phyloP scores from a whole-genome alignment of 441 rosid genomes.

The Pelargonium fulgidum region DNA sequence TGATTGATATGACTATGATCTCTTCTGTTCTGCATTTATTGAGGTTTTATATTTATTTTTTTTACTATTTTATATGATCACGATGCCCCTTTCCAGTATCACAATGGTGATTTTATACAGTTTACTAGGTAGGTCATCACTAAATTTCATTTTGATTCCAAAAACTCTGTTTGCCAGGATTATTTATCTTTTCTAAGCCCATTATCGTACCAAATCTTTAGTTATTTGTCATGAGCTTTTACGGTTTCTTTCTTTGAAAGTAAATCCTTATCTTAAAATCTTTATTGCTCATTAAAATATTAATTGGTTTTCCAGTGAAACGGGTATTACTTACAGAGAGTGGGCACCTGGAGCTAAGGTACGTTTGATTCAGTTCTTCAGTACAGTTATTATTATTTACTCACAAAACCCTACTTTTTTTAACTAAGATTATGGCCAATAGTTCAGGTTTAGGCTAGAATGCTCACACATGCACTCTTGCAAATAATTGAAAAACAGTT shows the following conservation, averaged over 20 bases:
- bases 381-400: background rate
- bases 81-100: background rate
- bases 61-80: too few species aligned
- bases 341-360: conserved; percentile 99
- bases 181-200: background rate
- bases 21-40: background rate
- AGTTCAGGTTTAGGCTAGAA: conserved; percentile 15
- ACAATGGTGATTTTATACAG: background rate
- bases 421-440: background rate
- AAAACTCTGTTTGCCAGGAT: background rate
- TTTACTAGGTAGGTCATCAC: background rate
- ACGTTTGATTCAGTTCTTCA: conserved; percentile 18
- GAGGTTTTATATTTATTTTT: background rate
- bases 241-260: background rate
- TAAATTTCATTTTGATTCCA: background rate
- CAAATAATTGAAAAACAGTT: background rate
- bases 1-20: background rate
- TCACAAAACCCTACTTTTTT: background rate
- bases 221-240: background rate
- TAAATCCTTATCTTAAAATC: background rate
- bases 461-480: background rate
- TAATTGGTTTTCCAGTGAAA: conserved; percentile 48
- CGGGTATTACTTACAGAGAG: conserved; percentile 87
- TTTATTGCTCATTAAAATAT: conserved; percentile 31
- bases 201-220: background rate